Conservation (phyloP, 176 grass and related monocot species). For the Neostapfia colusana region DNA sequence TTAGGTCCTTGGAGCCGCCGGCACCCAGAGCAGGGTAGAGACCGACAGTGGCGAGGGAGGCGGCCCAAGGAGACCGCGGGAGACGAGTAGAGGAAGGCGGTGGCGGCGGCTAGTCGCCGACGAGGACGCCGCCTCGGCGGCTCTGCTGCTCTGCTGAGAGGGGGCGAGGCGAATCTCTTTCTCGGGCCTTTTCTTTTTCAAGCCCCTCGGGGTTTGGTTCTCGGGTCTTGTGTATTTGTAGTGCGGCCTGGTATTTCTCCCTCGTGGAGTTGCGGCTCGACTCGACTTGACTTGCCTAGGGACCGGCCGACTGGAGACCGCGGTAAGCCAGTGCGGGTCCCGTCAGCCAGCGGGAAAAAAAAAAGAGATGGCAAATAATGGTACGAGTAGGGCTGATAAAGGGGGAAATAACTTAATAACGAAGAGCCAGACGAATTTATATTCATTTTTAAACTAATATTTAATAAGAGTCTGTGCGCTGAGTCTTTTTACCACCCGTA, state of each 20-base stretch:
- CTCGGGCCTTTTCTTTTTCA: background rate
- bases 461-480: too few species aligned
- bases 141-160: background rate
- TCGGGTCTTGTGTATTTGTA: constrained; percentile 3
- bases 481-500: too few species aligned
- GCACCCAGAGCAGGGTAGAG: background rate
- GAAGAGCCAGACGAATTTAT: too few species aligned
- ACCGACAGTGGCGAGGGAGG: background rate
- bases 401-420: too few species aligned
- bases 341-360: background rate
- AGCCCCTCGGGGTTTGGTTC: background rate
- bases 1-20: background rate
- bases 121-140: constrained; percentile 22
- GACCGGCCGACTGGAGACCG: background rate
- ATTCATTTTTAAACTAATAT: too few species aligned
- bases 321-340: background rate
- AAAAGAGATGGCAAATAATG: background rate
- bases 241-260: background rate
- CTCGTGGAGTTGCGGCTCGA: background rate
- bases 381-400: too few species aligned
- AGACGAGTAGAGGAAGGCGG: background rate
- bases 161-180: background rate
- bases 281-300: background rate
- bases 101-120: constrained; percentile 15
- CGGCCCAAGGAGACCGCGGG: background rate